Base-by-base conservation (phyloP, 2,329 filamentous ascomycete genomes). In the Cercospora citrullina region DNA sequence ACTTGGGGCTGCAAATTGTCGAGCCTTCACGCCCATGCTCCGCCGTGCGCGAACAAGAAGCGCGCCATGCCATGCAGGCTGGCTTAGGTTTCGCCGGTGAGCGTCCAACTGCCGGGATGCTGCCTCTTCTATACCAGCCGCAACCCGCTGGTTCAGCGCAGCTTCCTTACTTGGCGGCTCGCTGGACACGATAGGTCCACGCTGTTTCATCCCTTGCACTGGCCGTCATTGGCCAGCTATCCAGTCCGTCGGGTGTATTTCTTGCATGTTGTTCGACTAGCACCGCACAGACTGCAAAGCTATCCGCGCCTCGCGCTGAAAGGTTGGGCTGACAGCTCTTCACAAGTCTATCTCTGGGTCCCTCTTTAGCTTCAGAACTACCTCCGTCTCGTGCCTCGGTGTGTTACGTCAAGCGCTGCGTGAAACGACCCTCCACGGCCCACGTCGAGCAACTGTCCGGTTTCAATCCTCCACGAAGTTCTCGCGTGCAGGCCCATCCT, bases 201-300 rank as follows among this genome's bases (percentile, higher is more conserved):
- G 71, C 65, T 68, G 75, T 77, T 75, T 76, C 75, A 76, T 72
- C 74, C 76, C 76, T 77, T 77, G 76, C 76, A 70, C 71, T 64
- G 63, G 39, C 72, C 74, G 39, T 60, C 63, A 65, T 65, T 66
- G 64, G 63, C 57, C 65, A 64, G 61, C 66, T 21, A 66, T 69
- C 69, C 67, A 68, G 67, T 71, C 68, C 68, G 63, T 71, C 73
- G 73, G 69, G 66, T 64, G 68, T 72, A 70, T 72, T 71, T 68
- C 72, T 72, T 73, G 72, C 72, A 72, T 71, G 36, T 60, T 64
- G 68, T 60, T 26, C 60, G 51, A 30, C 69, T 66, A 64, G 39
- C 45, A 62, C 59, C 53, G 53, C 53, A 57, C 53, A 57, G 53
- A 57, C 53, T 57, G 53, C 53, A 31, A 30, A 21, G 53, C 42